These are phyloP conservation scores for Solanum pimpinellifolium DNA, from an alignment of 257 asterid species.

Conservation along the genomic window DNA sequence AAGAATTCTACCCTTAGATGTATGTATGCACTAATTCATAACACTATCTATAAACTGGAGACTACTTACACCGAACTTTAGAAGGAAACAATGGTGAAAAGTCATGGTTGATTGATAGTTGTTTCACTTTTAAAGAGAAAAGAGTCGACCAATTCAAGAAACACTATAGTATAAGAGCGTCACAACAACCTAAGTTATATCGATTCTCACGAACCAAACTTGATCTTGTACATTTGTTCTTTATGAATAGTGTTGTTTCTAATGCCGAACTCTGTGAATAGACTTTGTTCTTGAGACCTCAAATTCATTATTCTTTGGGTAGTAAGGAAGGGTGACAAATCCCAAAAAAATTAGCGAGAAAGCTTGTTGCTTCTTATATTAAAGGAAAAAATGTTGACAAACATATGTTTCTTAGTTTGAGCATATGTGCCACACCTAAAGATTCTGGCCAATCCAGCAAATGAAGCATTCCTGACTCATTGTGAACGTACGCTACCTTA, in stretches of 20 bases:
- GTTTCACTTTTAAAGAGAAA: conserved; percentile 6
- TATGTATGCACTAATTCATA: background rate
- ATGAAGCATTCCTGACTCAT: conserved; percentile 12
- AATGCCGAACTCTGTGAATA: conserved; percentile 7
- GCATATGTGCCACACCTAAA: conserved; percentile 12
- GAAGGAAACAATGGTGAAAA: conserved; percentile 1
- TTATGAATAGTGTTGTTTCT: conserved; percentile 2
- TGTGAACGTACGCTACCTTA: conserved; percentile 9
- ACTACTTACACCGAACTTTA: conserved; percentile 1
- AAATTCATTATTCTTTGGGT: conserved; percentile 8
- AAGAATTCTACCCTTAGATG: conserved; percentile 1
- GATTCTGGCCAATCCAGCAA: conserved; percentile 8
- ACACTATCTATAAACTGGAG: conserved; percentile 11
- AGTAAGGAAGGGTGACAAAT: background rate
- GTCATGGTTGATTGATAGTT: conserved; percentile 10
- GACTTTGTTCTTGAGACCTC: conserved; percentile 7
- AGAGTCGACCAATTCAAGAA: background rate
- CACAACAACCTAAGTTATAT: background rate
- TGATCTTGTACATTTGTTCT: conserved; percentile 4
- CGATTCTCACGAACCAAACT: background rate
- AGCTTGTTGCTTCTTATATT: conserved; percentile 11
- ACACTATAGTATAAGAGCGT: background rate
- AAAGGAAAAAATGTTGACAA: background rate
- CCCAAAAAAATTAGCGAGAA: background rate
- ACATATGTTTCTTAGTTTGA: conserved; percentile 6